phyloP scores from a whole-genome alignment of 2,329 filamentous ascomycete species.

The Xylariaceae sp. region DNA sequence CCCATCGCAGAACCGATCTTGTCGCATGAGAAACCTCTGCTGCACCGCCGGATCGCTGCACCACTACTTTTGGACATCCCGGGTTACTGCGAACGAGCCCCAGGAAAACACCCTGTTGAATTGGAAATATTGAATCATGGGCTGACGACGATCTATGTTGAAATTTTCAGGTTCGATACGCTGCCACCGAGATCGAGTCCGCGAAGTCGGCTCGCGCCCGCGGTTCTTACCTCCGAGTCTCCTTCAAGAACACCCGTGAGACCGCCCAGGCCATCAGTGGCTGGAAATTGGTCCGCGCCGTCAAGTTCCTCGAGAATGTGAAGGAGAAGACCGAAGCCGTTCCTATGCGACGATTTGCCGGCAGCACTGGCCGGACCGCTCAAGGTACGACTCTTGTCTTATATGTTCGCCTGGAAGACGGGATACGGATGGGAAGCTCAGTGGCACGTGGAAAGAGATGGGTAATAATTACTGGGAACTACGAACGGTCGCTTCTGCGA shows the following conservation, averaged over 20 bases:
- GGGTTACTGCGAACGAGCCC: slow-evolving; percentile 3
- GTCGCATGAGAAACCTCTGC: slow-evolving; percentile 8
- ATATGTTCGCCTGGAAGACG: background rate
- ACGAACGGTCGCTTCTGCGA: background rate
- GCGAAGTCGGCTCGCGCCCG: slow-evolving; percentile 95
- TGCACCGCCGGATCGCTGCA: slow-evolving; percentile 30
- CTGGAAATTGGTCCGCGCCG: slow-evolving; percentile 93
- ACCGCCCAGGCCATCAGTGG: slow-evolving; percentile 99
- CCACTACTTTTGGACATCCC: slow-evolving; percentile 7
- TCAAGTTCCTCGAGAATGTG: slow-evolving; percentile 98
- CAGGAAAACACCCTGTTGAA: slow-evolving; percentile 5
- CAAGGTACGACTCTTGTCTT: slow-evolving; percentile 73
- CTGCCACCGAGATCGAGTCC: slow-evolving; percentile 79
- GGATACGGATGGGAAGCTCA: background rate
- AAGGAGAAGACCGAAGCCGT: slow-evolving; percentile 95
- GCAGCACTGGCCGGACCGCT: slow-evolving; percentile 89
- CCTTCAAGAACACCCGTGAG: slow-evolving; percentile 99
- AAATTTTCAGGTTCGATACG: slow-evolving; percentile 79
- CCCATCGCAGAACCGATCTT: slow-evolving; percentile 1
- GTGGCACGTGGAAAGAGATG: background rate
- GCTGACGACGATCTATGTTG: slow-evolving; percentile 24
- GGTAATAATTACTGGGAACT: background rate
- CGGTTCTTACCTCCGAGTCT: slow-evolving; percentile 97
- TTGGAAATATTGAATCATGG: slow-evolving; percentile 10
- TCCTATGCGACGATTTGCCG: slow-evolving; percentile 96